Conservation (phyloP, 345 rosid species). For the Populus deltoides region DNA sequence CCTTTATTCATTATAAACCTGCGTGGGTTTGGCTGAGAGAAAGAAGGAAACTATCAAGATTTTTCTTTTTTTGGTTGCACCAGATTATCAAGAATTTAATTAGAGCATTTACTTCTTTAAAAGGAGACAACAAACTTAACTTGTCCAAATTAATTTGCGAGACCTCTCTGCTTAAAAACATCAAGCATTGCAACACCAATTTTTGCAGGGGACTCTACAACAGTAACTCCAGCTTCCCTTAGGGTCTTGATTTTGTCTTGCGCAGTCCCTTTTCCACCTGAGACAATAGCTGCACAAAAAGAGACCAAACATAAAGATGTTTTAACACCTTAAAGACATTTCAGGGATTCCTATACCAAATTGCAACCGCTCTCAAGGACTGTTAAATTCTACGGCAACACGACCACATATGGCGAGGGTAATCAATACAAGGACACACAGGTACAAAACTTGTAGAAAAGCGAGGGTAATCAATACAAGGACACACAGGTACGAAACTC, state of each 20-base stretch:
- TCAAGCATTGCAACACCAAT: conserved; percentile 76
- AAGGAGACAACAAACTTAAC: not conserved
- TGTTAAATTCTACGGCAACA: too few relatives aligned
- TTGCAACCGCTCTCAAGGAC: too few relatives aligned
- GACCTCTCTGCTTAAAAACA: conserved; percentile 75
- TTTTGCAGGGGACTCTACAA: conserved; percentile 94
- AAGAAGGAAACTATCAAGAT: not conserved
- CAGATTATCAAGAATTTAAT: not conserved
- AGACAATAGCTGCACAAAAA: conserved; percentile 67
- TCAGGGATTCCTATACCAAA: too few relatives aligned
- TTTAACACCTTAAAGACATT: too few relatives aligned
- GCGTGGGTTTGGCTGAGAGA: not conserved
- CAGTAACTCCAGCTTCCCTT: conserved; percentile 83
- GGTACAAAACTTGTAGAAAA: too few relatives aligned
- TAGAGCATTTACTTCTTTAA: not conserved
- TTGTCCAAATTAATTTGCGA: conserved; percentile 15
- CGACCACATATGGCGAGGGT: too few relatives aligned
- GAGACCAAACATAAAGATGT: not conserved
- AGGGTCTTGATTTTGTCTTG: conserved; percentile 85
- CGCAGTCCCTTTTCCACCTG: conserved; percentile 96
- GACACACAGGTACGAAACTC: too few relatives aligned
- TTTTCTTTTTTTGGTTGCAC: not conserved
- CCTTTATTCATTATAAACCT: not conserved
- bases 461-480: too few relatives aligned
- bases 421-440: too few relatives aligned